Evolutionary conservation across 208 protist genomes (phyloP), one percentile per base, ranked within the genome.

Genomic region (Trypanosomatidae sp.): DNA sequence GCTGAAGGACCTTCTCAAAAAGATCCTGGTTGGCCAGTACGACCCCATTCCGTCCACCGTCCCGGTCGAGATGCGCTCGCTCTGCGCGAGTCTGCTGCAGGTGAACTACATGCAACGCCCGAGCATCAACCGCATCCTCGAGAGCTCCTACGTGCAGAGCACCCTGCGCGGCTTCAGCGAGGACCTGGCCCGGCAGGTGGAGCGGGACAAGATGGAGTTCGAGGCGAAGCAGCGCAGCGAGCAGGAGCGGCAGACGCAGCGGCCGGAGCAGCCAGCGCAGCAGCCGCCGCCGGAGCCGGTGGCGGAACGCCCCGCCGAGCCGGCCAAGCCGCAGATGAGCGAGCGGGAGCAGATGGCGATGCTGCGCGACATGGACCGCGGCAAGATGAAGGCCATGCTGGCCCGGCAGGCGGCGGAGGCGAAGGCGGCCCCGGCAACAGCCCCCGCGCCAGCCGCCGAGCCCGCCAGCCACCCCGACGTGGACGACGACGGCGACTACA

Each of bases 1-100:
- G 19, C 84, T 97, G 46, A 95, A 95, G 80, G 94, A 97, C 71
- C 82, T 98, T 46, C 80, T 98, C 33, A 96, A 94, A 80, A 97
- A 96, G 81, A 95, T 97, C 70, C 71, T 96, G 28, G 82, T 87
- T 0, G 93, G 93, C 25, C 83, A 89, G 80, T 95, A 93, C 83
- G 91, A 96, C 53, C 90, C 93, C 13, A 94, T 97, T 71, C 91
- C 93, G 17, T 43, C 77, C 30, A 81, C 87, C 12, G 85, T 96
- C 15, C 91, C 91, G 28, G 72, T 84, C 2, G 85, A 95, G 81
- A 93, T 97, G 82, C 88, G 89, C 55, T 79, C 83, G 19, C 78
- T 97, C 30, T 96, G 91, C 75, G 82, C 77, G 36, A 90, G 84
- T 52, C 83, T 97, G 7, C 84, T 97, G 44, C 91, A 97, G 75